These are phyloP conservation scores for Kodamaea neixiangensis DNA, from an alignment of 805 yeast genomes.

Conservation along the genomic window DNA sequence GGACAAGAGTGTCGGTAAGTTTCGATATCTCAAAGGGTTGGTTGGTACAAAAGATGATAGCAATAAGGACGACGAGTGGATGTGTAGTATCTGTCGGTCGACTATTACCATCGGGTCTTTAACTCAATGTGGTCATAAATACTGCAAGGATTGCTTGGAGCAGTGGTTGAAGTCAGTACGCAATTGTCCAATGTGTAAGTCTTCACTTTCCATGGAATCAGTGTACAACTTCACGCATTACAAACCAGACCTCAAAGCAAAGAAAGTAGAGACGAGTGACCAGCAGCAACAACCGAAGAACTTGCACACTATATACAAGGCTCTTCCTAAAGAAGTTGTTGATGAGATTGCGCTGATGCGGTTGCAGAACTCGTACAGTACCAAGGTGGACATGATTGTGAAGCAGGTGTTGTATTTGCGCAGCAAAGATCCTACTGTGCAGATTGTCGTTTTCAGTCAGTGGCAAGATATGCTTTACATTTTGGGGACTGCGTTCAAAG, in stretches of 20 bases:
- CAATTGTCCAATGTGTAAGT: conserved; percentile 83
- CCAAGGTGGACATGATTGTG: conserved; percentile 83
- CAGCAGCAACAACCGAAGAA: conserved; percentile 13
- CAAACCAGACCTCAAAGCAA: conserved; percentile 52
- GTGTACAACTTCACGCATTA: conserved; percentile 70
- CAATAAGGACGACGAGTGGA: conserved; percentile 39
- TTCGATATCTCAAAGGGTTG: conserved; percentile 34
- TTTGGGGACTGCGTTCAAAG: conserved; percentile 63
- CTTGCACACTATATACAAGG: conserved; percentile 46
- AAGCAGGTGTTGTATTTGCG: conserved; percentile 69
- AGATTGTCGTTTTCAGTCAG: conserved; percentile 86
- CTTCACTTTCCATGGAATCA: conserved; percentile 47
- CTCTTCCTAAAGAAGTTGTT: conserved; percentile 43
- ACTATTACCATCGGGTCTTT: conserved; percentile 73
- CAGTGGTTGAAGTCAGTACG: conserved; percentile 65
- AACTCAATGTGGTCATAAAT: conserved; percentile 90
- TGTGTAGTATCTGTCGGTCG: conserved; percentile 79
- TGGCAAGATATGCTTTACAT: conserved; percentile 76
- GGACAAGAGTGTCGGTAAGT: conserved; percentile 36
- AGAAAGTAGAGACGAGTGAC: conserved; percentile 33
- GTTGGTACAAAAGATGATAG: conserved; percentile 14
- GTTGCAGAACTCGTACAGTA: conserved; percentile 58
- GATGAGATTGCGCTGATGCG: conserved; percentile 43
- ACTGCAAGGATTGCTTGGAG: conserved; percentile 76
- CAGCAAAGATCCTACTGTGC: conserved; percentile 58